Evolutionary conservation across 805 yeast genomes (phyloP).

Genomic region (Lipomyces starkeyi): DNA sequence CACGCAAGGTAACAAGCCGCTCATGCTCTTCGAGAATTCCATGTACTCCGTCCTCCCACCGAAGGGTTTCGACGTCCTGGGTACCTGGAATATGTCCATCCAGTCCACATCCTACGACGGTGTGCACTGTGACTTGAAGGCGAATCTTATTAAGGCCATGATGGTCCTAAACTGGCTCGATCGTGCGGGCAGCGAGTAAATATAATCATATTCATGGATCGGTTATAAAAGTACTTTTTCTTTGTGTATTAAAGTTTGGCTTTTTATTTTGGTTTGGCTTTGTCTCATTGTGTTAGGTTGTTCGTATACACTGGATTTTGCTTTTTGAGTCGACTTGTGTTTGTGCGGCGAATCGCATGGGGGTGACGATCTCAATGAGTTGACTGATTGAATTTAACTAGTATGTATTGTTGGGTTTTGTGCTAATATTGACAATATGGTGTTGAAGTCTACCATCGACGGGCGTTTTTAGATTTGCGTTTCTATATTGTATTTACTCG

Average conservation of each 20-base stretch:
- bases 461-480: not conserved
- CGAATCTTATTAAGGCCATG: constrained; percentile 37
- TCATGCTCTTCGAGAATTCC: constrained; percentile 35
- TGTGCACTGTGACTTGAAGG: constrained; percentile 36
- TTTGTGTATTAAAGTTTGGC: constrained; percentile 3
- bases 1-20: constrained; percentile 38
- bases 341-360: constrained; percentile 4
- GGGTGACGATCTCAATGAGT: not conserved
- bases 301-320: not conserved
- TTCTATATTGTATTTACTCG: not conserved
- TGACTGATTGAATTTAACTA: not conserved
- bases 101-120: constrained; percentile 35
- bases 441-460: not conserved
- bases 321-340: constrained; percentile 2
- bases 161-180: constrained; percentile 39
- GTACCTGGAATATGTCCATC: constrained; percentile 38
- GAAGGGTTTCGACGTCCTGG: constrained; percentile 33
- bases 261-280: not conserved
- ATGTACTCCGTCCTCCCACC: constrained; percentile 36
- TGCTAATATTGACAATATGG: not conserved
- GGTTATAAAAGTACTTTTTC: not conserved
- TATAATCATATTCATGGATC: not conserved
- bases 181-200: constrained; percentile 25
- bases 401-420: not conserved
- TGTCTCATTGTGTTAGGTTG: constrained; percentile 1